Percentiles rank a stretch among this genome's conserved stretches.
phyloP scores from a whole-genome alignment of 1,139 yeast genomes.

The Schizosaccharomyces versatilis region DNA sequence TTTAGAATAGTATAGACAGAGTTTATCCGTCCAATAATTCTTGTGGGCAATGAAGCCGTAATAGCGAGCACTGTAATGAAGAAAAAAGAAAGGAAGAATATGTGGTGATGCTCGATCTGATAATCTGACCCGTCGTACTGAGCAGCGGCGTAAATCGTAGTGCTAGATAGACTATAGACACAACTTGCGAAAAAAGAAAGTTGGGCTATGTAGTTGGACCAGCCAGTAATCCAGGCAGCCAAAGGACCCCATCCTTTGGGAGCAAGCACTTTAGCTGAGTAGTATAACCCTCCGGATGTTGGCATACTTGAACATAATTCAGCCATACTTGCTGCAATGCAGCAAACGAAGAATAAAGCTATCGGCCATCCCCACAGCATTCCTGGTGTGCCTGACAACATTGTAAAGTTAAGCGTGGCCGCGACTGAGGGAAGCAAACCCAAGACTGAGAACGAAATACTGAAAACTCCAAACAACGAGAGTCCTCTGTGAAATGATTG shows the following conservation, averaged over 20 bases:
- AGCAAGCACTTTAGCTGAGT: constrained; percentile 14
- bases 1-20: constrained; percentile 31
- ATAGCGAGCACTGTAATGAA: constrained; percentile 30
- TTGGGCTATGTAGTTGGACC: constrained; percentile 17
- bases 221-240: constrained; percentile 12
- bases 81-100: constrained; percentile 30
- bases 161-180: constrained; percentile 35
- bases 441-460: constrained; percentile 41
- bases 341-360: constrained; percentile 14
- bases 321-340: constrained; percentile 33
- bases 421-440: constrained; percentile 48
- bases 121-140: constrained; percentile 21
- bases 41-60: constrained; percentile 30
- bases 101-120: constrained; percentile 28
- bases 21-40: constrained; percentile 35
- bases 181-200: constrained; percentile 42
- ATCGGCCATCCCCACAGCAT: constrained; percentile 10
- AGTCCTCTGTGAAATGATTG: constrained; percentile 51
- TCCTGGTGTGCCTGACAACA: constrained; percentile 7
- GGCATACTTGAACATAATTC: constrained; percentile 46
- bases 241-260: constrained; percentile 16
- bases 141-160: constrained; percentile 32
- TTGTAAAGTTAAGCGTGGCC: constrained; percentile 19
- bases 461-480: constrained; percentile 34
- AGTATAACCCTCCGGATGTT: constrained; percentile 43